Conservation (phyloP, 2,329 filamentous ascomycete genomes). For the Sodiomyces alkalinus region DNA sequence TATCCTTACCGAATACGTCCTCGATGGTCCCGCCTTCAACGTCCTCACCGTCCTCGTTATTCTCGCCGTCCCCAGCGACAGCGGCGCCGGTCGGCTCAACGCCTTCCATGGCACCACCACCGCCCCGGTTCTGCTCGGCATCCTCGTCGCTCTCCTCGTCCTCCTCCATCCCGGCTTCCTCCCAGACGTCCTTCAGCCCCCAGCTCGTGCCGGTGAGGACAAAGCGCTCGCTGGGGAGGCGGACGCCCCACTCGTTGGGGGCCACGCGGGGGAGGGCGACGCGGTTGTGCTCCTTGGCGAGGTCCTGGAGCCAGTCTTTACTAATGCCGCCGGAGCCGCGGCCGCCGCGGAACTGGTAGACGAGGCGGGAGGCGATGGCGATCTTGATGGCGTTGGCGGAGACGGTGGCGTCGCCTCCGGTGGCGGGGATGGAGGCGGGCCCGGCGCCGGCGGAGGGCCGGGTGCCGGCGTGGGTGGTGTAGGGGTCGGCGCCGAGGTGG, state of each 20-base stretch:
- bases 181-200: conserved; percentile 47
- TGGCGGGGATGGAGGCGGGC: conserved; percentile 23
- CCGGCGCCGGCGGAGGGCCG: conserved; percentile 36
- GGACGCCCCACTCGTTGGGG: conserved; percentile 51
- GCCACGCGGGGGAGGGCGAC: conserved; percentile 47
- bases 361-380: conserved; percentile 53
- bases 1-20: conserved; percentile 38
- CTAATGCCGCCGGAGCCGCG: conserved; percentile 36
- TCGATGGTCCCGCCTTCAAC: conserved; percentile 35
- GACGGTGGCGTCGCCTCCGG: conserved; percentile 38
- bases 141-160: conserved; percentile 27
- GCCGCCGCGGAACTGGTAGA: conserved; percentile 51
- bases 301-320: conserved; percentile 64
- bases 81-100: conserved; percentile 23
- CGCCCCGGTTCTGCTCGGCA: conserved; percentile 21
- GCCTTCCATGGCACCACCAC: conserved; percentile 33
- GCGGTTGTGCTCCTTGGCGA: conserved; percentile 58
- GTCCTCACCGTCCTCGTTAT: conserved; percentile 28
- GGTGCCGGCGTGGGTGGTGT: conserved; percentile 40
- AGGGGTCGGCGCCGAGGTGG: conserved; percentile 54
- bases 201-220: conserved; percentile 51
- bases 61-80: conserved; percentile 20
- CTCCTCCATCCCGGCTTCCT: conserved; percentile 23
- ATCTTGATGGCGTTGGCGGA: conserved; percentile 53
- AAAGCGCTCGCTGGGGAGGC: conserved; percentile 52